Evolutionary conservation across 495 filamentous ascomycete genomes (phyloP).

Genomic region (Amorphotheca resinae): DNA sequence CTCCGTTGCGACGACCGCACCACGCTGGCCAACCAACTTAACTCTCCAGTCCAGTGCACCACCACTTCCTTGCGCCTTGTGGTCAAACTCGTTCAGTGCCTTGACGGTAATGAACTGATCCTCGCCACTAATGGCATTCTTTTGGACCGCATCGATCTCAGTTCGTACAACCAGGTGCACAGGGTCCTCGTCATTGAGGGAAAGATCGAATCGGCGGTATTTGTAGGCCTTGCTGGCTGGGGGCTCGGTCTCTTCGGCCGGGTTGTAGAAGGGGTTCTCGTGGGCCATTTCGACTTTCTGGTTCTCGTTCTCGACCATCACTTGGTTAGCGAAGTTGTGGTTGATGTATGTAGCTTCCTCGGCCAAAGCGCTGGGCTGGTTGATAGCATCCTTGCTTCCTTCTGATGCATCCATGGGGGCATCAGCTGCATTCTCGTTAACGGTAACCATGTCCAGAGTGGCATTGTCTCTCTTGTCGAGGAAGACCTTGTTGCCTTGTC

Average conservation of each 20-base stretch:
- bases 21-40: slow-evolving; percentile 84
- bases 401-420: slow-evolving; percentile 84
- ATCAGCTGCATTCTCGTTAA: slow-evolving; percentile 98
- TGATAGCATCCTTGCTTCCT: slow-evolving; percentile 87
- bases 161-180: slow-evolving; percentile 86
- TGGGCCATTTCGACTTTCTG: slow-evolving; percentile 69
- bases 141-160: slow-evolving; percentile 91
- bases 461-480: slow-evolving; percentile 95
- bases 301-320: slow-evolving; percentile 66
- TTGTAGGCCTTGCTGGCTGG: slow-evolving; percentile 94
- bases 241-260: slow-evolving; percentile 81
- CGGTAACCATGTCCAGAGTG: slow-evolving; percentile 89
- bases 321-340: slow-evolving; percentile 95
- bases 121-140: slow-evolving; percentile 77
- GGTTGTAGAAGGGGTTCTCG: slow-evolving; percentile 96
- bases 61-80: slow-evolving; percentile 88
- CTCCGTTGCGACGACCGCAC: slow-evolving; percentile 95
- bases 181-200: slow-evolving; percentile 85
- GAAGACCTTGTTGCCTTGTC: slow-evolving; percentile 90
- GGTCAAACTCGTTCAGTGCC: slow-evolving; percentile 97
- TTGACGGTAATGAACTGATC: slow-evolving; percentile 87
- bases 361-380: slow-evolving; percentile 78
- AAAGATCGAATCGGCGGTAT: slow-evolving; percentile 92
- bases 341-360: slow-evolving; percentile 99
- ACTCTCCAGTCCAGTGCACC: slow-evolving; percentile 91